These are phyloP conservation scores for Orobanche coerulescens DNA, from an alignment of 257 asterid species.

Conservation along the genomic window DNA sequence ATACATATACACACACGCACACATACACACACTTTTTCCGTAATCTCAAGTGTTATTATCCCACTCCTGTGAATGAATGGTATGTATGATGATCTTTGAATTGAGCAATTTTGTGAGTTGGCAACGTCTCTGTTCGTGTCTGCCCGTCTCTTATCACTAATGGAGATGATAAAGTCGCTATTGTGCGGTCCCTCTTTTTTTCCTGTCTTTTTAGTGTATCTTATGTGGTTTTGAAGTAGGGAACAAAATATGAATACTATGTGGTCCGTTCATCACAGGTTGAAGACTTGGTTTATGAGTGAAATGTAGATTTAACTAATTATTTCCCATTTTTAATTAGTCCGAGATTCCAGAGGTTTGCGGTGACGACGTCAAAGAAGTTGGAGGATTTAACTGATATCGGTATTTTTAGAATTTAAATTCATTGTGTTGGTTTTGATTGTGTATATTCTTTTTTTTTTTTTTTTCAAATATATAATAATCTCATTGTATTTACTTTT, in stretches of 20 bases:
- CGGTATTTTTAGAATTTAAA: constrained; percentile 30
- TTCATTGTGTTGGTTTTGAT: constrained; percentile 2
- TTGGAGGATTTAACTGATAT: constrained; percentile 41
- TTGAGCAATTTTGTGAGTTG: too few relatives aligned
- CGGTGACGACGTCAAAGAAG: constrained; percentile 70
- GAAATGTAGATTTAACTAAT: constrained; percentile 3
- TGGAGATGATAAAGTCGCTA: too few relatives aligned
- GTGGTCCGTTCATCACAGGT: too few relatives aligned
- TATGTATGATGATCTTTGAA: neutral
- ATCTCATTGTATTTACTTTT: neutral
- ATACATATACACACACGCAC: too few relatives aligned
- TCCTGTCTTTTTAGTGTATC: too few relatives aligned
- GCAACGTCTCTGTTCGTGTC: too few relatives aligned
- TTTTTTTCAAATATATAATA: neutral
- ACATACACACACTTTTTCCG: too few relatives aligned
- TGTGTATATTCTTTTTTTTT: too few relatives aligned
- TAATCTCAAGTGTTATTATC: neutral
- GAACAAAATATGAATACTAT: too few relatives aligned
- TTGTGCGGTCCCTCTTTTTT: neutral
- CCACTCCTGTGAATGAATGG: neutral
- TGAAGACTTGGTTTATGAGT: constrained; percentile 20
- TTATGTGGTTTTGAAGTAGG: too few relatives aligned
- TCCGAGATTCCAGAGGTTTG: constrained; percentile 71
- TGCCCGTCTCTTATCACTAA: too few relatives aligned
- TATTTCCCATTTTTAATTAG: constrained; percentile 25